phyloP scores from a whole-genome alignment of 1,284 basidiomycete genomes.

The Sporisorium graminicola region DNA sequence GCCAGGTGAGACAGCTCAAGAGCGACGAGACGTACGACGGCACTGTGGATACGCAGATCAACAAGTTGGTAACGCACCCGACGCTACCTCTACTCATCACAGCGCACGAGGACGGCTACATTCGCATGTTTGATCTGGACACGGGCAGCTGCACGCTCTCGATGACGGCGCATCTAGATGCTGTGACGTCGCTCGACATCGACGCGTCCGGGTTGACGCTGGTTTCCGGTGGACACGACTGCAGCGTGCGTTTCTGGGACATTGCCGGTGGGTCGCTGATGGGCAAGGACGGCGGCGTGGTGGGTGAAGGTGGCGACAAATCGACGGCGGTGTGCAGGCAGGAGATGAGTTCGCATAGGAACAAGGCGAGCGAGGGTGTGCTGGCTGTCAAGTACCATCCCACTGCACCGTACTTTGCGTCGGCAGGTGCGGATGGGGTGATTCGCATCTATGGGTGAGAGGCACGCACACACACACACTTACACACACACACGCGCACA shows the following conservation, averaged over 20 bases:
- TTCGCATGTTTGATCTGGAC: slow-evolving; percentile 86
- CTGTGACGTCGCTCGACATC: slow-evolving; percentile 89
- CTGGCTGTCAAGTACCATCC: slow-evolving; percentile 87
- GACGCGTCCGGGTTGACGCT: slow-evolving; percentile 87
- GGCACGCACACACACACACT: neutral
- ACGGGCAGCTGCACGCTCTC: slow-evolving; percentile 87
- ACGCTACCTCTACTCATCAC: slow-evolving; percentile 88
- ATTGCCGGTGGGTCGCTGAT: slow-evolving; percentile 74
- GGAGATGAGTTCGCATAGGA: slow-evolving; percentile 84
- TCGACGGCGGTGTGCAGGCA: slow-evolving; percentile 78
- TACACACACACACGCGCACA: too few species aligned
- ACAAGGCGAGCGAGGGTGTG: slow-evolving; percentile 88
- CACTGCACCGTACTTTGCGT: slow-evolving; percentile 86
- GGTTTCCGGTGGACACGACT: slow-evolving; percentile 91
- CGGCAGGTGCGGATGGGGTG: slow-evolving; percentile 93
- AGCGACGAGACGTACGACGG: slow-evolving; percentile 77
- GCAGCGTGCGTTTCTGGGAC: slow-evolving; percentile 95
- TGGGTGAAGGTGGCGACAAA: slow-evolving; percentile 5
- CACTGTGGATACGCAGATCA: slow-evolving; percentile 80
- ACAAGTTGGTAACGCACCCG: slow-evolving; percentile 89
- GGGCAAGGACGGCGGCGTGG: slow-evolving; percentile 16
- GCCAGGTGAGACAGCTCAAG: slow-evolving; percentile 79
- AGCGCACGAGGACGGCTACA: slow-evolving; percentile 92
- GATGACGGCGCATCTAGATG: slow-evolving; percentile 89
- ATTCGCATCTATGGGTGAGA: slow-evolving; percentile 79